phyloP scores from a whole-genome alignment of 352 stramenopile genomes.

The Globisporangium splendens region DNA sequence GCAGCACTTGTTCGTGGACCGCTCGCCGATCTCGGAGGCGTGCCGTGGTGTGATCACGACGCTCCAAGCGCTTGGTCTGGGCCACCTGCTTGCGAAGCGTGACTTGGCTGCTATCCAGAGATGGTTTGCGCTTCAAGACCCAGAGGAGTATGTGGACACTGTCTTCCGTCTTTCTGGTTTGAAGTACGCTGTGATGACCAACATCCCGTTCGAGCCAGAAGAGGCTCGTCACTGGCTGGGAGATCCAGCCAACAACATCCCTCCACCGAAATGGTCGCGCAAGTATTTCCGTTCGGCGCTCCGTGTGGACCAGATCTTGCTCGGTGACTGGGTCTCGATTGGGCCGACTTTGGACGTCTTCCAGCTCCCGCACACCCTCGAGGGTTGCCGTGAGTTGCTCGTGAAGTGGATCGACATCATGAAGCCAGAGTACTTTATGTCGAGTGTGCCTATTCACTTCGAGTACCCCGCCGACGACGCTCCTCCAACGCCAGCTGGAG shows the following conservation, averaged over 20 bases:
- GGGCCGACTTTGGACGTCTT: slow-evolving; percentile 50
- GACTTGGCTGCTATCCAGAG: slow-evolving; percentile 81
- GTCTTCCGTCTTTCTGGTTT: slow-evolving; percentile 76
- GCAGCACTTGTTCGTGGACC: slow-evolving; percentile 88
- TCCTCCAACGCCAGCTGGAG: slow-evolving; percentile 9
- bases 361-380: slow-evolving; percentile 61
- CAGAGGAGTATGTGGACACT: slow-evolving; percentile 64
- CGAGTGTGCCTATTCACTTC: slow-evolving; percentile 91
- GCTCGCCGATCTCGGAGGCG: slow-evolving; percentile 88
- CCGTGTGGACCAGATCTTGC: slow-evolving; percentile 89
- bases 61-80: slow-evolving; percentile 73
- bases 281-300: slow-evolving; percentile 88
- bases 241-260: slow-evolving; percentile 31
- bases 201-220: slow-evolving; percentile 87
- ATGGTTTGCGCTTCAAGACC: slow-evolving; percentile 78
- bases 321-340: slow-evolving; percentile 82
- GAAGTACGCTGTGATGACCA: slow-evolving; percentile 94
- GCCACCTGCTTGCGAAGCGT: slow-evolving; percentile 48
- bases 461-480: slow-evolving; percentile 44
- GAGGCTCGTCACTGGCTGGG: slow-evolving; percentile 55
- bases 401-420: slow-evolving; percentile 91
- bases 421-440: slow-evolving; percentile 93
- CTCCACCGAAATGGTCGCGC: slow-evolving; percentile 45
- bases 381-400: slow-evolving; percentile 79
- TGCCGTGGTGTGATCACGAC: slow-evolving; percentile 90